Evolutionary conservation across 1,284 basidiomycete species (phyloP).

Genomic region (Cutaneotrichosporon sp.): DNA sequence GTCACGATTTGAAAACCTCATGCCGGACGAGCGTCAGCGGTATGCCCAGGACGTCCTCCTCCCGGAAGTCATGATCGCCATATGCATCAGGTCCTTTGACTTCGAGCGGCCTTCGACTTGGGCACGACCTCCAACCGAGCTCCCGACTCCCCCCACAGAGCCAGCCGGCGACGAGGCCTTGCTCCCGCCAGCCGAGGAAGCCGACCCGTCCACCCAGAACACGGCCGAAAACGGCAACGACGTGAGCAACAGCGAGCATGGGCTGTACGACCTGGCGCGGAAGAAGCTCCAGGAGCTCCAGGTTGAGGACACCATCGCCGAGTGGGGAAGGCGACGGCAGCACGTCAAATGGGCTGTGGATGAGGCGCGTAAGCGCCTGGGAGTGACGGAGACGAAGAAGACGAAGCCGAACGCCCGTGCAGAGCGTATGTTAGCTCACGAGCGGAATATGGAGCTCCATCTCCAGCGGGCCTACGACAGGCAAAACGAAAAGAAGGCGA

Average conservation of each 20-base stretch:
- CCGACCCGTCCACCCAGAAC: too few species aligned
- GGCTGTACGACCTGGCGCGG: not conserved
- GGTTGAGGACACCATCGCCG: not conserved
- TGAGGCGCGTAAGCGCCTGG: not conserved
- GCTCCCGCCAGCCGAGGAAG: not conserved
- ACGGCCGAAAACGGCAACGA: too few species aligned
- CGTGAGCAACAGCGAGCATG: too few species aligned
- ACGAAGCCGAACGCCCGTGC: too few species aligned
- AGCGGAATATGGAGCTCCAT: not conserved
- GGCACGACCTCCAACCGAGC: not conserved
- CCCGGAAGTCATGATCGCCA: constrained; percentile 27
- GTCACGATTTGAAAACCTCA: constrained; percentile 24
- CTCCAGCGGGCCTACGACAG: not conserved
- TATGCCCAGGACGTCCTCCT: constrained; percentile 25
- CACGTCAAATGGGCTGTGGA: not conserved
- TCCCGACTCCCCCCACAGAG: too few species aligned
- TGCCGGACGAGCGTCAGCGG: not conserved
- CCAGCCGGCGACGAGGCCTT: not conserved
- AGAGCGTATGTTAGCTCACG: not conserved
- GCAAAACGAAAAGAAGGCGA: not conserved
- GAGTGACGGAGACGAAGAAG: too few species aligned
- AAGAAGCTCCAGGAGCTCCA: not conserved
- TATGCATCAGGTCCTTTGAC: not conserved
- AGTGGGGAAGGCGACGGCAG: not conserved
- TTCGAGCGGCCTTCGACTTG: not conserved